Evolutionary conservation across 2,329 filamentous ascomycete species (phyloP).

Genomic region (Aspergillus viridinutans): DNA sequence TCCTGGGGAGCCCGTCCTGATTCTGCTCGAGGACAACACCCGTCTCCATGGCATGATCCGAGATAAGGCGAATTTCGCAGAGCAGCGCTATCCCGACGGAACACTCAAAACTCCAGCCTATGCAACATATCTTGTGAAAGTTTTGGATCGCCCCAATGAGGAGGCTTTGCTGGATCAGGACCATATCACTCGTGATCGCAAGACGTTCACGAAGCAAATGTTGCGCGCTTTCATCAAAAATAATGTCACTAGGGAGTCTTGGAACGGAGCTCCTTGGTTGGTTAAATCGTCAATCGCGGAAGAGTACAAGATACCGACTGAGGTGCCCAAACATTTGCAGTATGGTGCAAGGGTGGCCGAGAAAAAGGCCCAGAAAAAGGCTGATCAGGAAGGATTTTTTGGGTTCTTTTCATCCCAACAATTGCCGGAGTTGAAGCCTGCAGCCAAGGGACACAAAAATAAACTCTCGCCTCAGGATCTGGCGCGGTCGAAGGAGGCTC

Average conservation of each 20-base stretch:
- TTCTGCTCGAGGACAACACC: conserved; percentile 65
- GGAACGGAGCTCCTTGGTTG: conserved; percentile 95
- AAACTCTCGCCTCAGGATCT: conserved; percentile 48
- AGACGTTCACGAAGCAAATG: conserved; percentile 91
- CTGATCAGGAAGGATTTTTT: conserved; percentile 47
- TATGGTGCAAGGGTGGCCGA: conserved; percentile 76
- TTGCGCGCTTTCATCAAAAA: conserved; percentile 92
- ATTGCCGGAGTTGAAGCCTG: conserved; percentile 69
- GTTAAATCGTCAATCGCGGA: conserved; percentile 83
- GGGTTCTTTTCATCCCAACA: conserved; percentile 52
- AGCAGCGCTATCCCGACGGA: conserved; percentile 60
- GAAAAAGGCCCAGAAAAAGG: conserved; percentile 67
- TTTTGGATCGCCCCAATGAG: conserved; percentile 63
- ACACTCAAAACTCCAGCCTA: conserved; percentile 63
- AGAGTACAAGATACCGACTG: conserved; percentile 80
- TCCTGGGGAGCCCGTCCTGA: conserved; percentile 77
- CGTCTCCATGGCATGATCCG: conserved; percentile 70
- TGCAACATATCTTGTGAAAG: conserved; percentile 74
- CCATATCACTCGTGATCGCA: conserved; percentile 80
- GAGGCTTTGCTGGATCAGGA: conserved; percentile 77
- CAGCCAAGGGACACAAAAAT: conserved; percentile 64
- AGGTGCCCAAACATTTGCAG: conserved; percentile 75
- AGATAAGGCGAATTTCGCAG: conserved; percentile 75
- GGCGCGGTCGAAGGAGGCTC: conserved; percentile 43
- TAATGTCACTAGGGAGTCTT: conserved; percentile 84